phyloP scores from a whole-genome alignment of 331 rosid species.

The Malus hybrid region DNA sequence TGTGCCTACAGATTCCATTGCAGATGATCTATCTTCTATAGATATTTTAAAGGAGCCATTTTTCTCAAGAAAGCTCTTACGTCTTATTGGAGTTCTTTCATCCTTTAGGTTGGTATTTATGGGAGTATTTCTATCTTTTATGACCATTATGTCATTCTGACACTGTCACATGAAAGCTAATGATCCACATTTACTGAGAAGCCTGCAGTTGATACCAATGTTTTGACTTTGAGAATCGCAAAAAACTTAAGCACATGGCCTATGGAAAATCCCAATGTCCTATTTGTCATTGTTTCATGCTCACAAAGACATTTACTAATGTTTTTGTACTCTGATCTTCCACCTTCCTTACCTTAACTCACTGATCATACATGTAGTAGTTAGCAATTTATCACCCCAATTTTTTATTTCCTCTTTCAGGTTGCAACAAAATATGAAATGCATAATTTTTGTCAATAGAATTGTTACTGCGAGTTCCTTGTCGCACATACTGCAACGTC shows the following conservation, averaged over 20 bases:
- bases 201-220: background rate
- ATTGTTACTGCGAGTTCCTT: constrained; percentile 78
- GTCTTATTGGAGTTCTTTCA: constrained; percentile 74
- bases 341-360: background rate
- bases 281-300: background rate
- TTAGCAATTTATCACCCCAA: background rate
- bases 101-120: constrained; percentile 55
- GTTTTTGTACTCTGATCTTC: background rate
- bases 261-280: background rate
- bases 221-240: background rate
- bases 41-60: constrained; percentile 67
- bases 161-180: background rate
- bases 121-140: constrained; percentile 2
- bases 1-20: constrained; percentile 32
- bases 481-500: constrained; percentile 55
- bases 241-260: background rate
- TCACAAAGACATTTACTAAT: background rate
- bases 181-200: background rate
- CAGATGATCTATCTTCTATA: constrained; percentile 39
- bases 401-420: constrained; percentile 35
- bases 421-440: constrained; percentile 59
- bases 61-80: constrained; percentile 68
- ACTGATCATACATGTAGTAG: background rate
- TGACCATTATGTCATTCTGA: background rate
- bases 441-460: constrained; percentile 92